Percentiles rank a stretch among this genome's conserved stretches.
Evolutionary conservation across 441 rosid genomes (phyloP).

Genomic region (Viola pubescens): DNA sequence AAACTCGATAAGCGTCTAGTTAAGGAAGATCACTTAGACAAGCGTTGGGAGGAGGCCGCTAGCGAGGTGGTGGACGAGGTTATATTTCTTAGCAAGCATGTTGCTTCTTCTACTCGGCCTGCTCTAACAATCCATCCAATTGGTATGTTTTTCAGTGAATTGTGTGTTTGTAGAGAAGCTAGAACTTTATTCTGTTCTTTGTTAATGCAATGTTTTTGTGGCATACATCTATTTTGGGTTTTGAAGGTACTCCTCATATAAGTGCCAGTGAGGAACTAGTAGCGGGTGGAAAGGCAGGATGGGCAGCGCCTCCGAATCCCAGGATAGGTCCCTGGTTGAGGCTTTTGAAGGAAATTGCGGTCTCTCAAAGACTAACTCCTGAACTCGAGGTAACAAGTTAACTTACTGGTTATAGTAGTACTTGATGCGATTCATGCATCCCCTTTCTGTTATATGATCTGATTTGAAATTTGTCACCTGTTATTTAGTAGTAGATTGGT

Average conservation of each 20-base stretch:
- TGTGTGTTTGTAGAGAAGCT: background rate
- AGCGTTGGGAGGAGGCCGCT: constrained; percentile 62
- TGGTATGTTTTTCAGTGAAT: constrained; percentile 22
- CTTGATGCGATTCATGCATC: background rate
- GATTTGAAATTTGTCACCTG: too few species aligned
- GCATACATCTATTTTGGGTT: constrained; percentile 1
- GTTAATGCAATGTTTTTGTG: constrained; percentile 8
- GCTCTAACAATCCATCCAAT: constrained; percentile 67
- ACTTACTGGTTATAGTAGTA: background rate
- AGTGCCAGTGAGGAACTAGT: constrained; percentile 55
- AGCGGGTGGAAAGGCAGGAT: constrained; percentile 63
- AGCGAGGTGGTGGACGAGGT: constrained; percentile 62
- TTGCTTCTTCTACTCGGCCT: constrained; percentile 60
- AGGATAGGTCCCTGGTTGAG: constrained; percentile 75
- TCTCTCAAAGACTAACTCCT: constrained; percentile 50
- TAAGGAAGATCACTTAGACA: constrained; percentile 53
- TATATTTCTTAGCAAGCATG: constrained; percentile 68
- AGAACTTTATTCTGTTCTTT: too few species aligned
- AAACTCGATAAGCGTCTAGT: constrained; percentile 46
- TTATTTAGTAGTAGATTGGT: too few species aligned
- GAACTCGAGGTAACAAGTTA: constrained; percentile 59
- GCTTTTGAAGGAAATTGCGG: constrained; percentile 48
- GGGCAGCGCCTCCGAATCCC: constrained; percentile 75
- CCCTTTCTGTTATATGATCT: too few species aligned
- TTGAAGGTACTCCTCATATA: constrained; percentile 56